These are phyloP conservation scores for Rhizopogon sp. DNA, from an alignment of 768 basidiomycete genomes.

Conservation along the genomic window DNA sequence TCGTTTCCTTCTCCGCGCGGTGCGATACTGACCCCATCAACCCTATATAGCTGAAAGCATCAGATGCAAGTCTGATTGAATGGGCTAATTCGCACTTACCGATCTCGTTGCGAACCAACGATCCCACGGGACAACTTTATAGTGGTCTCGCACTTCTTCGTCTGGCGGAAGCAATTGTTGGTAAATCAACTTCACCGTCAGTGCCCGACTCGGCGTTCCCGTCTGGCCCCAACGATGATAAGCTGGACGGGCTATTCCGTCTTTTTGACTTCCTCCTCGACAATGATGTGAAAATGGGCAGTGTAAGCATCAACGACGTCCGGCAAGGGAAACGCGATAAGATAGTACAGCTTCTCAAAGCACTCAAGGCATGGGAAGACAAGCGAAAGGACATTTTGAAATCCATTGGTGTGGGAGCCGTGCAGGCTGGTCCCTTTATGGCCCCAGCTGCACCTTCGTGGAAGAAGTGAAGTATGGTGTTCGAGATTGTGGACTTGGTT, in stretches of 20 bases:
- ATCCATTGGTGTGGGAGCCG: constrained; percentile 41
- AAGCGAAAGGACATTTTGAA: constrained; percentile 53
- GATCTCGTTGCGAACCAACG: constrained; percentile 47
- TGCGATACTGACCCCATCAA: background rate
- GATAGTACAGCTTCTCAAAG: constrained; percentile 72
- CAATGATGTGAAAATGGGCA: constrained; percentile 87
- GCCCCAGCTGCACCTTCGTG: background rate
- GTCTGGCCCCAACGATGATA: constrained; percentile 60
- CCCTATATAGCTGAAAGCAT: constrained; percentile 18
- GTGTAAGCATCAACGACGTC: constrained; percentile 92
- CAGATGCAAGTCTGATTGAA: constrained; percentile 57
- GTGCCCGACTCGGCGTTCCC: constrained; percentile 82
- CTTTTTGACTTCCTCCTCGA: constrained; percentile 92
- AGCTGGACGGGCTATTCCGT: constrained; percentile 80
- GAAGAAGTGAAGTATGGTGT: background rate
- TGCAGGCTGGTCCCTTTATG: constrained; percentile 10
- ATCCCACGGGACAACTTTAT: constrained; percentile 39
- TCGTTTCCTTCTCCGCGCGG: constrained; percentile 4
- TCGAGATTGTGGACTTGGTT: constrained; percentile 10
- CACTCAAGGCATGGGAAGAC: constrained; percentile 78
- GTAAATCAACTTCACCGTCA: constrained; percentile 57
- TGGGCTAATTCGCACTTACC: constrained; percentile 92
- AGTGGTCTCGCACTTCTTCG: constrained; percentile 79
- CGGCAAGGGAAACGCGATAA: constrained; percentile 78
- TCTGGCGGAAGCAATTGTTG: constrained; percentile 77